Evolutionary conservation across 495 filamentous ascomycete species (phyloP).

Genomic region (Paragyromitra xinjiangensis): DNA sequence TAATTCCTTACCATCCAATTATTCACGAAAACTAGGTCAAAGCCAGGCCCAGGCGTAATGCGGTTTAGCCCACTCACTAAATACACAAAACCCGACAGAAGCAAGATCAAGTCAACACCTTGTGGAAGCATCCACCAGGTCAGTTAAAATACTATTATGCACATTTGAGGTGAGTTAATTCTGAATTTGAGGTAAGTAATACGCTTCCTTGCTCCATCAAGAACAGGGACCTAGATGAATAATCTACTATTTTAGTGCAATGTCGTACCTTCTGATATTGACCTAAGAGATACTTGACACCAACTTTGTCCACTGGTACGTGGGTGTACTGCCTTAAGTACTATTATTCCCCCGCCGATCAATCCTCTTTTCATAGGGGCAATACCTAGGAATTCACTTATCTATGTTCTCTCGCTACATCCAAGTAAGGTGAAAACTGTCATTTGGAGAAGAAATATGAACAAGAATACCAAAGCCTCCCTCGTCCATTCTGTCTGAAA

Average conservation of each 20-base stretch:
- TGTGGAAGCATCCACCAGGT: background rate
- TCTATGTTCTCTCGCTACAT: background rate
- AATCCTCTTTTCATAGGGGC: background rate
- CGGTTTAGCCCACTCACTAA: background rate
- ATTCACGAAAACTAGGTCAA: background rate
- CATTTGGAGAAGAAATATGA: background rate
- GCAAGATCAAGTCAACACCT: background rate
- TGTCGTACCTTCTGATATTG: too few species aligned
- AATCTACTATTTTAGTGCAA: too few species aligned
- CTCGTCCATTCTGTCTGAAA: background rate
- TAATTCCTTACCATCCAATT: background rate
- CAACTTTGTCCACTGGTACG: background rate
- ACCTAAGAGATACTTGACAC: background rate
- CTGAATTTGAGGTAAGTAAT: too few species aligned
- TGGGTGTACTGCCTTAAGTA: background rate
- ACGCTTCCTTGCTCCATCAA: too few species aligned
- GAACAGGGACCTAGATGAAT: too few species aligned
- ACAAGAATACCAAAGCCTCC: background rate
- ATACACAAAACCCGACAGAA: background rate
- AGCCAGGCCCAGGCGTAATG: background rate
- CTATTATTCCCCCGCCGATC: background rate
- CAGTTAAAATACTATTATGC: too few species aligned
- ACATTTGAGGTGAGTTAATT: too few species aligned
- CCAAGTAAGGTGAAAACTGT: background rate
- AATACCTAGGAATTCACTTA: background rate